A percentile compares a stretch with the other conserved stretches of the same genome.
Conservation (phyloP, 1,284 basidiomycete genomes). For the Pulveroboletus sp. region DNA sequence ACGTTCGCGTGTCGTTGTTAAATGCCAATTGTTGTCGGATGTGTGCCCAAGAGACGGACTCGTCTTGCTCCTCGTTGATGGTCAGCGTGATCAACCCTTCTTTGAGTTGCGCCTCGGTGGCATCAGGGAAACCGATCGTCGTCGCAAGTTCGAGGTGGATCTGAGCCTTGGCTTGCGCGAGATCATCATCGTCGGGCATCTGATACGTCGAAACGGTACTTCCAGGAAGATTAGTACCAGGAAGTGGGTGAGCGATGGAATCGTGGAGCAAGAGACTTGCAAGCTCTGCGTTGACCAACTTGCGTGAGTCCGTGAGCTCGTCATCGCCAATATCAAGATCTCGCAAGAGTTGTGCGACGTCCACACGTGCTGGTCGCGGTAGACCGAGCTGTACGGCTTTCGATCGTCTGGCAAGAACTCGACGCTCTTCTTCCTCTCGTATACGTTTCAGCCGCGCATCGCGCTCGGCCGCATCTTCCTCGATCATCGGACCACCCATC, state of each 20-base stretch:
- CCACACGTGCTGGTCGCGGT: slow-evolving; percentile 84
- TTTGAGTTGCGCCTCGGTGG: slow-evolving; percentile 74
- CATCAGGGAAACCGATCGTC: slow-evolving; percentile 81
- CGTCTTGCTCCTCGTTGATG: slow-evolving; percentile 57
- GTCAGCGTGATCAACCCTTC: slow-evolving; percentile 65
- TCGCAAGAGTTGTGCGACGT: slow-evolving; percentile 61
- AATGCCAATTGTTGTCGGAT: slow-evolving; percentile 60
- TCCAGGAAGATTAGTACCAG: slow-evolving; percentile 83
- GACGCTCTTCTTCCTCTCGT: slow-evolving; percentile 76
- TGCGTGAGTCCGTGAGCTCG: slow-evolving; percentile 50
- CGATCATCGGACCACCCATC: slow-evolving; percentile 42
- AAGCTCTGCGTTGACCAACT: slow-evolving; percentile 78
- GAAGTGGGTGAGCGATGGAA: slow-evolving; percentile 82
- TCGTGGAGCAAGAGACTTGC: slow-evolving; percentile 84
- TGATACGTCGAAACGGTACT: slow-evolving; percentile 71
- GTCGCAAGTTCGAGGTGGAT: slow-evolving; percentile 82
- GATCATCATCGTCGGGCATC: slow-evolving; percentile 72
- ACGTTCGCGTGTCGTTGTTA: slow-evolving; percentile 53
- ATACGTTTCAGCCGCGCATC: slow-evolving; percentile 74
- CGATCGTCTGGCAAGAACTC: slow-evolving; percentile 77
- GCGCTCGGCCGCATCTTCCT: slow-evolving; percentile 91
- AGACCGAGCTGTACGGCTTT: slow-evolving; percentile 80
- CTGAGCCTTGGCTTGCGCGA: slow-evolving; percentile 68
- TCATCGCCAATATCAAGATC: slow-evolving; percentile 52
- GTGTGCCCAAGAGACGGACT: slow-evolving; percentile 63